Evolutionary conservation across 73 alveolate genomes (phyloP).

Genomic region (Paramecium sonneborni): DNA sequence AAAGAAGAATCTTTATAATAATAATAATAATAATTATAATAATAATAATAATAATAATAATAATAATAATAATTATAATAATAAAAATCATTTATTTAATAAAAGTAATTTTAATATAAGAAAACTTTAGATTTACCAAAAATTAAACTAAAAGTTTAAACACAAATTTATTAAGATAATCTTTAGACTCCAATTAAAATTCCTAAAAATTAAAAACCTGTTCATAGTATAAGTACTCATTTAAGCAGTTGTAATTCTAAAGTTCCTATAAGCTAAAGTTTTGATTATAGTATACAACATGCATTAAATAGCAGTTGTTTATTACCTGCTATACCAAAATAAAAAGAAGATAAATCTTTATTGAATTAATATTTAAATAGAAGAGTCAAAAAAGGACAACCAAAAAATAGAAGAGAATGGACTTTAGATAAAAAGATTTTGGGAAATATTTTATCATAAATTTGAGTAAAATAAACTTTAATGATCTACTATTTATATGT

Average conservation of each 20-base stretch:
- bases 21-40: background rate
- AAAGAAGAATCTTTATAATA: background rate
- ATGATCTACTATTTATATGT: background rate
- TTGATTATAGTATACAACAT: slow-evolving; percentile 7
- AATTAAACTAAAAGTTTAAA: background rate
- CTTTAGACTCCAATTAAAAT: background rate
- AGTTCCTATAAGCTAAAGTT: background rate
- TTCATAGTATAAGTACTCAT: background rate
- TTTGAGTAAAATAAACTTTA: background rate
- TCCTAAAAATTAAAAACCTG: background rate
- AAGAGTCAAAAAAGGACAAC: slow-evolving; percentile 1
- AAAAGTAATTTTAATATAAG: background rate
- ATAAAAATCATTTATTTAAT: background rate
- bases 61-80: too few species aligned
- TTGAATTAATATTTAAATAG: background rate
- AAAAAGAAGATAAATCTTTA: background rate
- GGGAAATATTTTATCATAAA: background rate
- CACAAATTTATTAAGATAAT: background rate
- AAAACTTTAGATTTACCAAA: background rate
- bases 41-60: too few species aligned
- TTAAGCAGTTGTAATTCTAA: background rate
- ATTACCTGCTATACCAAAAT: slow-evolving; percentile 5
- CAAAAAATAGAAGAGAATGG: slow-evolving; percentile 34
- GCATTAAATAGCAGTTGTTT: background rate
- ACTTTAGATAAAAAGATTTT: slow-evolving; percentile 2